Evolutionary conservation across 495 filamentous ascomycete species (phyloP), one percentile per base, ranked within the genome.

Genomic region (Penicillium fimorum): DNA sequence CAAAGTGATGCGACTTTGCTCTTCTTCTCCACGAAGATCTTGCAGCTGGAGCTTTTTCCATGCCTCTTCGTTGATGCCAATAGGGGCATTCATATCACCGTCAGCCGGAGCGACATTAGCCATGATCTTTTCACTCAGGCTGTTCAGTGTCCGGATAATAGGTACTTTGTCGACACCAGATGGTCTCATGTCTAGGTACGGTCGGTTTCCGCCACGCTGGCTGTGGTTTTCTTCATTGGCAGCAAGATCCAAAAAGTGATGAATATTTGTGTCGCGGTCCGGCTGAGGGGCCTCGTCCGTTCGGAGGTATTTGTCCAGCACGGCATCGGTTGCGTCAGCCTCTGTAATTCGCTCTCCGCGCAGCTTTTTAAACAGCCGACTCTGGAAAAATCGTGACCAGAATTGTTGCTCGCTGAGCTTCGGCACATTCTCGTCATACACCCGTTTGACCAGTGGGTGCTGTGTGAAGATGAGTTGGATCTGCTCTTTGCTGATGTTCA

Each of bases 401-500:
- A 97, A 98, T 27, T 87, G 84, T 52, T 80, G 78, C 64, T 95
- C 89, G 41, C 75, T 81, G 25, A 96, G 66, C 56, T 88, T 89
- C 4, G 94, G 95, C 6, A 97, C 91, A 63, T 89, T 90, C 61
- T 96, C 91, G 63, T 97, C 91, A 67, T 96, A 98, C 8, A 94
- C 92, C 11, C 84, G 83, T 66, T 89, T 89, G 48, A 97, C 89
- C 9, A 98, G 79, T 11, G 94, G 90, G 70, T 98, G 92, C 68
- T 97, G 93, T 46, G 82, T 83, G 69, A 98, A 92, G 53, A 98
- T 94, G 55, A 95, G 81, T 65, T 90, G 85, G 53, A 97, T 91
- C 68, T 97, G 93, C 72, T 97, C 94, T 57, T 90, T 87, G 65
- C 83, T 92, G 47, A 98, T 86, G 66, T 87, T 92, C 59, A 98